phyloP scores from a whole-genome alignment of 768 basidiomycete species.

The Sarcodon aspratus region DNA sequence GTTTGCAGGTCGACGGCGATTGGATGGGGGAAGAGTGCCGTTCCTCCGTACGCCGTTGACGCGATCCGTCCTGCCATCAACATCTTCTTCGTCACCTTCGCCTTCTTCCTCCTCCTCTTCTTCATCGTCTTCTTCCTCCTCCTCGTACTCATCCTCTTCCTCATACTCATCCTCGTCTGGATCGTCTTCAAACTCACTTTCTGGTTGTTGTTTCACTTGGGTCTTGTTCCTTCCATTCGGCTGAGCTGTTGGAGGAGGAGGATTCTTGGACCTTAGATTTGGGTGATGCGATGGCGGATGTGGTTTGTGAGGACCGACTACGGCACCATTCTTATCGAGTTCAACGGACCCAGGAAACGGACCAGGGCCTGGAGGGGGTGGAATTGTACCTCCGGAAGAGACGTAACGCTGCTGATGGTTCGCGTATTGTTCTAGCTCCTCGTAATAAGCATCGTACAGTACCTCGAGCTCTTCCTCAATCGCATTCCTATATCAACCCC shows the following conservation, averaged over 20 bases:
- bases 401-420: conserved; percentile 96
- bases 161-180: conserved; percentile 45
- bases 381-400: conserved; percentile 77
- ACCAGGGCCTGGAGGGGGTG: conserved; percentile 91
- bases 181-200: conserved; percentile 58
- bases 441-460: conserved; percentile 99
- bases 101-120: conserved; percentile 67
- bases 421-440: conserved; percentile 99
- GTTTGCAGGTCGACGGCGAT: conserved; percentile 17
- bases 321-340: conserved; percentile 81
- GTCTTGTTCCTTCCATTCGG: conserved; percentile 25
- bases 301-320: conserved; percentile 29
- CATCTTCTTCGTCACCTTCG: conserved; percentile 52
- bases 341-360: conserved; percentile 98
- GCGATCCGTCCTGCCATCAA: conserved; percentile 19
- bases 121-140: conserved; percentile 50
- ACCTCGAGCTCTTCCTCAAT: conserved; percentile 99
- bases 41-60: conserved; percentile 13
- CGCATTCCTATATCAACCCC: conserved; percentile 52
- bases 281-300: conserved; percentile 8
- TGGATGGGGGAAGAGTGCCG: conserved; percentile 7
- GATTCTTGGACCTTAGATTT: conserved; percentile 15
- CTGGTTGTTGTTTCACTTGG: conserved; percentile 31
- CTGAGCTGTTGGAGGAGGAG: conserved; percentile 9
- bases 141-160: conserved; percentile 45